Percentiles rank a stretch among this genome's conserved stretches.
These are phyloP conservation scores for Cymodocea nodosa DNA, from an alignment of 116 monocot species.

Conservation along the genomic window DNA sequence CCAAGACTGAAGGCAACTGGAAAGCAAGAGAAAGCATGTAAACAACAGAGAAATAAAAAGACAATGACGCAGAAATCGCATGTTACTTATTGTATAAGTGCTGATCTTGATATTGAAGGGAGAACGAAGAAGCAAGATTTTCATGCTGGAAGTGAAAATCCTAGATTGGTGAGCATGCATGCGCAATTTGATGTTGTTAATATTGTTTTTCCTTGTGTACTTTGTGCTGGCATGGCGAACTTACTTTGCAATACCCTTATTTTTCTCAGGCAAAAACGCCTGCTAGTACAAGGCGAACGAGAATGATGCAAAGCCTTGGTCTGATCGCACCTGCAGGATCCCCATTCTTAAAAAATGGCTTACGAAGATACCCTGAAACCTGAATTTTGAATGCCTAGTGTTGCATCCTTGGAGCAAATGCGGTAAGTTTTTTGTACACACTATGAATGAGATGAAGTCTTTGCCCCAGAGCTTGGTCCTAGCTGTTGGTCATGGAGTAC, in stretches of 20 bases:
- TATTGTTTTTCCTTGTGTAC: too few species aligned
- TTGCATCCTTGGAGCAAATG: neutral
- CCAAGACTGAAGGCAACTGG: too few species aligned
- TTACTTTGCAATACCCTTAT: neutral
- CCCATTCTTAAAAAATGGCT: constrained; percentile 2
- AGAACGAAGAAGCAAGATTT: neutral
- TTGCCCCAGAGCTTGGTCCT: too few species aligned
- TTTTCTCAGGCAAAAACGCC: constrained; percentile 1
- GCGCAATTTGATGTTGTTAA: too few species aligned
- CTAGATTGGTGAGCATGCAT: neutral
- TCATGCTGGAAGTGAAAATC: neutral
- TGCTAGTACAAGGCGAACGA: constrained; percentile 1
- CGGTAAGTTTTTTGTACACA: too few species aligned
- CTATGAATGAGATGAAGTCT: too few species aligned
- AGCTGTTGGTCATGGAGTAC: too few species aligned
- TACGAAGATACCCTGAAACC: neutral
- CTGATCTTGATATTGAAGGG: neutral
- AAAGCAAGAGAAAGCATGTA: too few species aligned
- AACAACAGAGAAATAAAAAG: neutral
- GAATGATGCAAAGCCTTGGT: constrained; percentile 8
- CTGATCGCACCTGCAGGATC: constrained; percentile 10
- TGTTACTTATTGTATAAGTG: neutral
- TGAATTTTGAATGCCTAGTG: neutral
- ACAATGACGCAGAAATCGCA: neutral
- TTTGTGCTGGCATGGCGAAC: neutral